phyloP scores from a whole-genome alignment of 1,284 basidiomycete species.

The Boletellus deceptivus region DNA sequence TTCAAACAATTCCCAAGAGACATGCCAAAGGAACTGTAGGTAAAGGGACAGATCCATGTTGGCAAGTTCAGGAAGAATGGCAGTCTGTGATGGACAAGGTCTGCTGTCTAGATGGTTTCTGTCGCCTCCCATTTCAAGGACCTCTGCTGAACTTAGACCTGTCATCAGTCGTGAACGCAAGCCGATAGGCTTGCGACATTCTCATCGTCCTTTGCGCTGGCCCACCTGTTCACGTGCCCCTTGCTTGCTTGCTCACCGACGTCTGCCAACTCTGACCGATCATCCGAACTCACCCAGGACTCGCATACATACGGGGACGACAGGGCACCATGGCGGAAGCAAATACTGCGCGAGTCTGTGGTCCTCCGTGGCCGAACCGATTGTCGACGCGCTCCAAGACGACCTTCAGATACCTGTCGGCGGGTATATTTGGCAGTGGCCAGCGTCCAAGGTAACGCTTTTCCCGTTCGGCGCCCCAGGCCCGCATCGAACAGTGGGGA shows the following conservation, averaged over 20 bases:
- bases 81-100: conserved; percentile 17
- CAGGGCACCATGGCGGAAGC: too few relatives aligned
- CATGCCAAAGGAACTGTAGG: neutral
- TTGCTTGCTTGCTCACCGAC: neutral
- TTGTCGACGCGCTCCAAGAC: neutral
- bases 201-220: conserved; percentile 14
- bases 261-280: neutral
- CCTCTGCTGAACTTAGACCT: conserved; percentile 31
- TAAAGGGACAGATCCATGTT: neutral
- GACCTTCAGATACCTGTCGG: neutral
- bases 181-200: conserved; percentile 1
- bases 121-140: conserved; percentile 16
- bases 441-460: neutral
- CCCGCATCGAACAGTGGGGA: neutral
- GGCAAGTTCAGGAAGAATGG: neutral
- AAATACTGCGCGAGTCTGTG: neutral
- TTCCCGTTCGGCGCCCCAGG: neutral
- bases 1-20: neutral
- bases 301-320: neutral
- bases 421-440: too few relatives aligned
- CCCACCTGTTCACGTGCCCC: conserved; percentile 11
- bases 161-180: conserved; percentile 34
- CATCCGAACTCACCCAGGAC: neutral
- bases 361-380: neutral
- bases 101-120: conserved; percentile 21